phyloP scores from a whole-genome alignment of 129 eudicot genomes.

The Escallonia rubra region DNA sequence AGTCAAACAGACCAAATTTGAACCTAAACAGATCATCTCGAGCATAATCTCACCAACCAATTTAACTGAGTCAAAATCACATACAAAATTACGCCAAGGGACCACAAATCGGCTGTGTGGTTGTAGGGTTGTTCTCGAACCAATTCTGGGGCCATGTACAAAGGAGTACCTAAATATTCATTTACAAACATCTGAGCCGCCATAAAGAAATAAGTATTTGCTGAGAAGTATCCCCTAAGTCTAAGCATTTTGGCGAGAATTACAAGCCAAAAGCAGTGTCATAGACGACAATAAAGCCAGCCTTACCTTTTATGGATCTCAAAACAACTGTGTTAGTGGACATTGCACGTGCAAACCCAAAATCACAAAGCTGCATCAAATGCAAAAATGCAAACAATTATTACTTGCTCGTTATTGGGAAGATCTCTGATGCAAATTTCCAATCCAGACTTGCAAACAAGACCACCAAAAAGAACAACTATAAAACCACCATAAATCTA shows the following conservation, averaged over 20 bases:
- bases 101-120: conserved; percentile 97
- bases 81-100: conserved; percentile 94
- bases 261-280: not conserved
- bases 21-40: no score
- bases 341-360: conserved; percentile 99
- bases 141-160: conserved; percentile 99
- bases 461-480: not conserved
- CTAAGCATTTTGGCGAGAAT: not conserved
- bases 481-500: not conserved
- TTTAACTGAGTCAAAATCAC: conserved; percentile 19
- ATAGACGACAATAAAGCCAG: conserved; percentile 1
- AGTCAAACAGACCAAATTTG: not conserved
- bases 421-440: not conserved
- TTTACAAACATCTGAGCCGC: conserved; percentile 5
- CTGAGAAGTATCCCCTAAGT: not conserved
- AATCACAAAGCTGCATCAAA: conserved; percentile 84
- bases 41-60: not conserved
- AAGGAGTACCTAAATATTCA: conserved; percentile 70
- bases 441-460: not conserved
- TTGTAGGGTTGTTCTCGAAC: conserved; percentile 99
- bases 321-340: conserved; percentile 94
- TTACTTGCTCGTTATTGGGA: conserved; percentile 4
- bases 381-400: conserved; percentile 1
- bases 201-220: conserved; percentile 5
- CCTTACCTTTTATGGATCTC: conserved; percentile 89